phyloP scores from a whole-genome alignment of 371 early-diverging fungal species.

The Smittium culicis region DNA sequence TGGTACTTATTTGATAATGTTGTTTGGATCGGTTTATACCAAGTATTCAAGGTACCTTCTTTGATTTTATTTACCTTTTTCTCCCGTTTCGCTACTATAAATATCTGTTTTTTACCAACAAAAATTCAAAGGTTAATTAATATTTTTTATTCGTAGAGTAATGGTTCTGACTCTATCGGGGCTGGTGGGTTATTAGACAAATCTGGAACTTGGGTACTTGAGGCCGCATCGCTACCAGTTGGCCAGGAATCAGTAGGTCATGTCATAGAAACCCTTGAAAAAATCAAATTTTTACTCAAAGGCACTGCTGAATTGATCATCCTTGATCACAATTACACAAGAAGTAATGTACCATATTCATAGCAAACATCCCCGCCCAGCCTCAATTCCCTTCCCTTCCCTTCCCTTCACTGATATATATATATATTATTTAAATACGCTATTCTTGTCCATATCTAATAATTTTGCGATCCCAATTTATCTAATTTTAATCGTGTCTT shows the following conservation, averaged over 20 bases:
- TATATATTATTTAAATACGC: too few species aligned
- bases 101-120: neutral
- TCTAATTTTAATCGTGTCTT: too few species aligned
- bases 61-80: neutral
- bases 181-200: conserved; percentile 13
- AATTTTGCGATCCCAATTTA: too few species aligned
- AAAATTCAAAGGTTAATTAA: too few species aligned
- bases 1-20: conserved; percentile 26
- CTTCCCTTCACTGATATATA: too few species aligned
- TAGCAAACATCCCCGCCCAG: neutral
- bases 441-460: too few species aligned
- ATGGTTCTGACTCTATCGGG: neutral
- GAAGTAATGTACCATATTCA: conserved; percentile 24
- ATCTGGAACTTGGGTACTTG: conserved; percentile 26
- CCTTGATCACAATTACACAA: conserved; percentile 27
- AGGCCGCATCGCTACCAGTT: conserved; percentile 21
- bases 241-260: conserved; percentile 25
- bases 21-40: conserved; percentile 15
- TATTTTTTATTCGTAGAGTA: neutral
- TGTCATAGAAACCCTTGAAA: conserved; percentile 24
- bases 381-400: neutral
- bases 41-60: neutral
- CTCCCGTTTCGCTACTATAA: too few species aligned
- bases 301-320: conserved; percentile 27
- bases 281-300: conserved; percentile 21